Base-by-base conservation (phyloP, 78 protist genomes). In the Chrysochromulina parva region DNA sequence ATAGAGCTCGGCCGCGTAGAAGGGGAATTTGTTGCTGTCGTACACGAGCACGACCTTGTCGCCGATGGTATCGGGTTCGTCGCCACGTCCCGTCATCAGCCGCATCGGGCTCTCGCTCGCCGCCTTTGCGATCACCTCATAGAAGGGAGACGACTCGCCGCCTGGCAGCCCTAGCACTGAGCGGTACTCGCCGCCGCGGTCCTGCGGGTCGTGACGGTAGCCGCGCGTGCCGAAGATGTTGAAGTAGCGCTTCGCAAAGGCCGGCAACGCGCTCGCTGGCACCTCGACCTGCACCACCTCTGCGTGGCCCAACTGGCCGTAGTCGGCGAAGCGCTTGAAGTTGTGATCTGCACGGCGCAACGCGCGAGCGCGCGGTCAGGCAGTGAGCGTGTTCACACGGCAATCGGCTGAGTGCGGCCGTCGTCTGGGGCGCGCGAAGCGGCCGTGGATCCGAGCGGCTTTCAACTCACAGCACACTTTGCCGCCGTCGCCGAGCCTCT, bases 131-230 rank as follows among this genome's bases (percentile, higher is more conserved):
- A 78, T 24, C 53, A 1, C 48, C 17, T 58, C 19, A 47, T 10
- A 78, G 47, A 24, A 47, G 48, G 28, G 24, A 58, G 86, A 78
- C 20, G 0, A 2, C 22, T 3, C 19, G 53, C 86, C 86, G 28
- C 60, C 86, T 0, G 86, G 86, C 86, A 78, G 60, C 10, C 86
- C 86, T 3, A 78, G 58, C 50, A 69, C 7, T 20, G 62, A 58
- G 62, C 62, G 62, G 62, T 58, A 58, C 60, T 78, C 86, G 2
- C 57, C 57, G 38, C 86, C 86, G 55, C 62, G 62, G 62, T 78
- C 86, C 86, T 78, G 86, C 62, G 86, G 86, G 60, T 78, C 86
- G 86, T 52, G 47, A 17, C 86, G 86, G n/a, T 53, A 48, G 22
- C 82, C 82, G 57, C 55, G 50, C 38, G 6, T 0, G 48, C 59